phyloP scores from a whole-genome alignment of 208 protist species.

The Lotmaria passim region DNA sequence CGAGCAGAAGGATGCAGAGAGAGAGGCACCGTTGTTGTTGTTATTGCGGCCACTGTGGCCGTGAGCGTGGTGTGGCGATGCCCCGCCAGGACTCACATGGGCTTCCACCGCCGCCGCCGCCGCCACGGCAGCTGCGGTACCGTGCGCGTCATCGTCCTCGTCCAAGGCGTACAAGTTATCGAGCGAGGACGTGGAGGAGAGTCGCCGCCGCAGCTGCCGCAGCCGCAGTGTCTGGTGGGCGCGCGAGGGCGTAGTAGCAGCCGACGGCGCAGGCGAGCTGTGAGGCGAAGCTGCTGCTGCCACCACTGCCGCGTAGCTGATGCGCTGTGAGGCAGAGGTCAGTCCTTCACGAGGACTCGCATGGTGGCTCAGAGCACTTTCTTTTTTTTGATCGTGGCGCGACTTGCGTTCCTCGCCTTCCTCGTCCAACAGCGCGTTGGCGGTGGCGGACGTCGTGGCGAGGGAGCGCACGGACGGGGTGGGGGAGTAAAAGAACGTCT shows the following conservation, averaged over 20 bases:
- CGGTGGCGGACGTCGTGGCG: slow-evolving; percentile 10
- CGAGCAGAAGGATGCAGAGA: slow-evolving; percentile 18
- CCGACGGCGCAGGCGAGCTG: not conserved
- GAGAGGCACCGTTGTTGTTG: not conserved
- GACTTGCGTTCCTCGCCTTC: too few species aligned
- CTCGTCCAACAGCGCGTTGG: slow-evolving; percentile 3
- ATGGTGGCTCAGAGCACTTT: too few species aligned
- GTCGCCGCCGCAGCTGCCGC: not conserved
- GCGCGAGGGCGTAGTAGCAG: not conserved
- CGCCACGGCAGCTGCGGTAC: not conserved
- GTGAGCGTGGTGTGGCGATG: too few species aligned
- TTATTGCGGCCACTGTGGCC: not conserved
- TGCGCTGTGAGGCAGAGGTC: too few species aligned
- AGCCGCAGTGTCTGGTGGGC: too few species aligned
- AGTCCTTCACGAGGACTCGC: too few species aligned
- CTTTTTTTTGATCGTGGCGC: too few species aligned
- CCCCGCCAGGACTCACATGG: too few species aligned
- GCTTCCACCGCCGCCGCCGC: not conserved
- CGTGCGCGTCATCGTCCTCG: not conserved
- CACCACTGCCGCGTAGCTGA: slow-evolving; percentile 10
- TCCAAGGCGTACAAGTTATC: slow-evolving; percentile 1
- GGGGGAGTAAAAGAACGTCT: slow-evolving; percentile 30
- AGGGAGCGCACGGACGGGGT: slow-evolving; percentile 24
- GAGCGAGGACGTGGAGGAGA: not conserved
- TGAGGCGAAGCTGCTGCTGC: not conserved